Evolutionary conservation across 139 green algal genomes (phyloP).

Genomic region (Eudorina sp.): DNA sequence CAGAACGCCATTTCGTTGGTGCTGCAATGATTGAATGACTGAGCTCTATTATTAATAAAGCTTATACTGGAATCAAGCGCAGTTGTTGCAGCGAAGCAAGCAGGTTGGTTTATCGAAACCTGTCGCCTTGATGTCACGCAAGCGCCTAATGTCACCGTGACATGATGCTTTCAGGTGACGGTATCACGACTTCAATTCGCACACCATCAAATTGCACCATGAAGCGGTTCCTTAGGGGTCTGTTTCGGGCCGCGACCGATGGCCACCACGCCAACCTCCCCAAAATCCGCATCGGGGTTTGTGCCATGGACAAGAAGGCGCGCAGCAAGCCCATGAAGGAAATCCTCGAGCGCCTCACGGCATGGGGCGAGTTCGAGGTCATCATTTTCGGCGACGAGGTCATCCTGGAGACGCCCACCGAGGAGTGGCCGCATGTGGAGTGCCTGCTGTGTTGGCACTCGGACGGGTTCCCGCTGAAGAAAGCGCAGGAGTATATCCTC

Average conservation of each 20-base stretch:
- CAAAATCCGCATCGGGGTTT: slow-evolving; percentile 63
- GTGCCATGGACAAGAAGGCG: slow-evolving; percentile 95
- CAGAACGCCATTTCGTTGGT: too few species aligned
- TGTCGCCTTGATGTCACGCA: too few species aligned
- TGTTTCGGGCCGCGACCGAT: slow-evolving; percentile 3
- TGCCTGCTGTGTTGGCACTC: slow-evolving; percentile 95
- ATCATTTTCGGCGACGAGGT: slow-evolving; percentile 83
- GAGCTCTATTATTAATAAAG: too few species aligned
- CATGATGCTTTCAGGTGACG: too few species aligned
- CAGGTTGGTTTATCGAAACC: too few species aligned
- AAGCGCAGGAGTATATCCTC: slow-evolving; percentile 73
- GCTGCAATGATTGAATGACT: too few species aligned
- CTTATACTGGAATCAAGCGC: too few species aligned
- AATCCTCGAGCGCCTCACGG: slow-evolving; percentile 87
- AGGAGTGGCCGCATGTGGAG: slow-evolving; percentile 93
- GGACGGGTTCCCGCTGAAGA: slow-evolving; percentile 95
- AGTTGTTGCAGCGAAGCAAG: too few species aligned
- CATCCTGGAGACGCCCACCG: slow-evolving; percentile 89
- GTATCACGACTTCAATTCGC: too few species aligned
- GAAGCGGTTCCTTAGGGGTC: slow-evolving; percentile 18
- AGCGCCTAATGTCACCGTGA: too few species aligned
- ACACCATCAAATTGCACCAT: too few species aligned
- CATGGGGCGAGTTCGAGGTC: slow-evolving; percentile 94
- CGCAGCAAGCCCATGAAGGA: slow-evolving; percentile 92
- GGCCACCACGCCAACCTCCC: slow-evolving; percentile 21